Conservation (phyloP, 2,329 filamentous ascomycete genomes). For the Xylaria sp. region DNA sequence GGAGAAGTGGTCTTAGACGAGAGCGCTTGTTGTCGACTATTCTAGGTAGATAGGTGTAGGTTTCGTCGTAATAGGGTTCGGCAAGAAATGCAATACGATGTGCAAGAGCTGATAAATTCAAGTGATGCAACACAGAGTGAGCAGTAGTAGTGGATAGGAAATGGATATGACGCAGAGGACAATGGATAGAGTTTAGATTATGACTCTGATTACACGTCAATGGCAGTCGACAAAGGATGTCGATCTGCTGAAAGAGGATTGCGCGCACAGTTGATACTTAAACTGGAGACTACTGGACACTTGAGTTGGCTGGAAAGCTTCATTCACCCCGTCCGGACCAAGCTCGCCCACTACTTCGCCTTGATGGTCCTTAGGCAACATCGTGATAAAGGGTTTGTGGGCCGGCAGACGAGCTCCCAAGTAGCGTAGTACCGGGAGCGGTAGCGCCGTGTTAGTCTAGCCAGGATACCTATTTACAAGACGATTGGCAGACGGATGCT, state of each 20-base stretch:
- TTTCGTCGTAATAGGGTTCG: not conserved
- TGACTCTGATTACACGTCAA: constrained; percentile 27
- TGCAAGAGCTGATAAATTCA: constrained; percentile 11
- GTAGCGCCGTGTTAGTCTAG: constrained; percentile 18
- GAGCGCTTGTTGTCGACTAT: not conserved
- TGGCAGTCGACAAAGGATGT: constrained; percentile 15
- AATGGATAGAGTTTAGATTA: constrained; percentile 29
- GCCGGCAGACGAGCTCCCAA: constrained; percentile 17
- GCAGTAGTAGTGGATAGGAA: constrained; percentile 11
- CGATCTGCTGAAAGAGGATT: constrained; percentile 5
- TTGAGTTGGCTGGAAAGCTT: constrained; percentile 8
- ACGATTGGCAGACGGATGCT: constrained; percentile 27
- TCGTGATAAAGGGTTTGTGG: constrained; percentile 28
- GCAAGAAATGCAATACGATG: constrained; percentile 2
- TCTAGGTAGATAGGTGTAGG: not conserved
- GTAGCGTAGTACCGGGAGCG: constrained; percentile 14
- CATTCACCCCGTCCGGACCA: not conserved
- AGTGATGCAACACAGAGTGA: not conserved
- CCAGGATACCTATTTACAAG: constrained; percentile 9
- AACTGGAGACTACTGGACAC: constrained; percentile 16
- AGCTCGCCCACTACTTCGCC: too few species aligned
- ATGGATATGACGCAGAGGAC: constrained; percentile 24
- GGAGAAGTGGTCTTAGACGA: constrained; percentile 1
- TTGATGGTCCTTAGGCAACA: constrained; percentile 19
- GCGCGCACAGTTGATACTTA: constrained; percentile 15